Evolutionary conservation across 2,329 filamentous ascomycete genomes (phyloP).

Genomic region (Beauveria bassiana): DNA sequence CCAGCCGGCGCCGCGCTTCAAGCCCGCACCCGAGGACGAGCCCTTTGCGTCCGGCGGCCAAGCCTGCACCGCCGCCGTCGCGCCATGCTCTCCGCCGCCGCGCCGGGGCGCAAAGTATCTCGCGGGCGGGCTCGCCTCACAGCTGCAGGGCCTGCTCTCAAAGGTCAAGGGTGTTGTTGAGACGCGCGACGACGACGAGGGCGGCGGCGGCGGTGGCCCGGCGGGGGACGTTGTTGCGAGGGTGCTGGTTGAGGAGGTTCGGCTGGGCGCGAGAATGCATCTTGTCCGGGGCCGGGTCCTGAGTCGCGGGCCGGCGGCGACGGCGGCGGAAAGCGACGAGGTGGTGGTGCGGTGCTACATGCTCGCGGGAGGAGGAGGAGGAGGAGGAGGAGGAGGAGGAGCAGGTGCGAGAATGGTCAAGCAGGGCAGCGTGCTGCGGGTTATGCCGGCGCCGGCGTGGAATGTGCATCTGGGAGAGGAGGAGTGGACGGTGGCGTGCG

Average conservation of each 20-base stretch:
- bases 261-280: slow-evolving; percentile 27
- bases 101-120: slow-evolving; percentile 27
- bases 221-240: slow-evolving; percentile 10
- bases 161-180: slow-evolving; percentile 31
- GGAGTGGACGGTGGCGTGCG: slow-evolving; percentile 31
- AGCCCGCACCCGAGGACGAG: slow-evolving; percentile 17
- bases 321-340: neutral
- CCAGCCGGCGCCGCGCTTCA: slow-evolving; percentile 32
- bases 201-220: slow-evolving; percentile 1
- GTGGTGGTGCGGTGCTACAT: slow-evolving; percentile 20
- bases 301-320: neutral
- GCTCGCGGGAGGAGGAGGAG: slow-evolving; percentile 29
- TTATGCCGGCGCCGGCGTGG: slow-evolving; percentile 30
- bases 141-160: slow-evolving; percentile 33
- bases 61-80: slow-evolving; percentile 7
- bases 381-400: slow-evolving; percentile 23
- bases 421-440: slow-evolving; percentile 23
- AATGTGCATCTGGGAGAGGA: slow-evolving; percentile 27
- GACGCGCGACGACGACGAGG: neutral
- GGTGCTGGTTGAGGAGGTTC: slow-evolving; percentile 24
- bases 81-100: slow-evolving; percentile 28
- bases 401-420: slow-evolving; percentile 16
- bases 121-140: slow-evolving; percentile 29
- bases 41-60: slow-evolving; percentile 12
- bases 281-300: slow-evolving; percentile 19